phyloP scores from a whole-genome alignment of 306 rosid genomes.

The Elaeagnus macrophylla region DNA sequence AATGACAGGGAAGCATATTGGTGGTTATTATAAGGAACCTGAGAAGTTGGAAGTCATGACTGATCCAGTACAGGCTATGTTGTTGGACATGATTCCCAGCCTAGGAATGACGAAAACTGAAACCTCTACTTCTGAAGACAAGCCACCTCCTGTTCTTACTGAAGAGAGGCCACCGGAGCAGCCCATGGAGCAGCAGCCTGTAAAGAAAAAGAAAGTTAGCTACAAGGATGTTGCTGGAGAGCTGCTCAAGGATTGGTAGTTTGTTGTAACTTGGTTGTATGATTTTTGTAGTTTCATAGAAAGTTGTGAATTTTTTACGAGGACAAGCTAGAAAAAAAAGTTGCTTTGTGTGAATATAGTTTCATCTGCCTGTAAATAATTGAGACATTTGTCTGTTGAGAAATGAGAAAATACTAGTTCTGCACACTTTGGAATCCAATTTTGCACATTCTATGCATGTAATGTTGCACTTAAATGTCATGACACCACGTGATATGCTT shows the following conservation, averaged over 20 bases:
- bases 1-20: constrained; percentile 23
- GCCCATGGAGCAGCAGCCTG: constrained; percentile 12
- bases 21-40: constrained; percentile 14
- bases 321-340: too few relatives aligned
- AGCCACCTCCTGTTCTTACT: constrained; percentile 25
- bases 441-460: too few relatives aligned
- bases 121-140: constrained; percentile 22
- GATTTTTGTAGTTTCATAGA: not conserved
- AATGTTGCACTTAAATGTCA: too few relatives aligned
- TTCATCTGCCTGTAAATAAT: too few relatives aligned
- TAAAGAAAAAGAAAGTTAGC: constrained; percentile 76
- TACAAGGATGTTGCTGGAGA: constrained; percentile 65
- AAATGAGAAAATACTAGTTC: too few relatives aligned
- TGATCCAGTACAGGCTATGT: constrained; percentile 80
- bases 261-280: not conserved
- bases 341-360: too few relatives aligned
- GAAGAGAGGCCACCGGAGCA: not conserved
- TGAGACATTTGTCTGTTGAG: too few relatives aligned
- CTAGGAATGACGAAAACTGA: constrained; percentile 37
- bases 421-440: too few relatives aligned
- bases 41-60: constrained; percentile 35
- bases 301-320: too few relatives aligned
- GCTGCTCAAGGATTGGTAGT: constrained; percentile 76
- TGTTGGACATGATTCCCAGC: constrained; percentile 75
- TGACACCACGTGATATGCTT: too few relatives aligned